Conservation (phyloP, 257 asterid species). For the Salvia rosmarinus region DNA sequence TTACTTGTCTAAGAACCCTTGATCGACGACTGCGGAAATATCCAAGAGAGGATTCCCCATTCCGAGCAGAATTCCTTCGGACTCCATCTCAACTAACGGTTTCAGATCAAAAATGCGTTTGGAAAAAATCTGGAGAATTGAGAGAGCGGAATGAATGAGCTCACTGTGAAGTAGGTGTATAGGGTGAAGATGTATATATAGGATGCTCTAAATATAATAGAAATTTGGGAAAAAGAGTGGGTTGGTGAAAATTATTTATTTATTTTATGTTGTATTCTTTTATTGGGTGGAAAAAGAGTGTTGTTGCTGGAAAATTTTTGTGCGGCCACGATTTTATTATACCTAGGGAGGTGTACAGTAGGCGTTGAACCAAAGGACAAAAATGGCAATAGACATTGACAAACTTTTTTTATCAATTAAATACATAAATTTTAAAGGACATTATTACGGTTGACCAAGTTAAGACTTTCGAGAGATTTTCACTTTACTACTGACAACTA, state of each 20-base stretch:
- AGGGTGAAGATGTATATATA: slow-evolving; percentile 30
- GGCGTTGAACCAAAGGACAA: slow-evolving; percentile 20
- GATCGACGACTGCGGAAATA: slow-evolving; percentile 85
- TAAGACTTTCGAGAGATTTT: too few species aligned
- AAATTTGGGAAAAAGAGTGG: slow-evolving; percentile 12
- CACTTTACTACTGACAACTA: too few species aligned
- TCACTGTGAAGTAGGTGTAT: slow-evolving; percentile 2
- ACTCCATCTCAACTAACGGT: slow-evolving; percentile 52
- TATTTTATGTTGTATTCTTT: not conserved
- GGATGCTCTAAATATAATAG: not conserved
- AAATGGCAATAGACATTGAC: not conserved
- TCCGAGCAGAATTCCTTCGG: slow-evolving; percentile 77
- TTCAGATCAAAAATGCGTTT: slow-evolving; percentile 20
- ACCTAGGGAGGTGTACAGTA: not conserved
- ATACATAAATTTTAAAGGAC: too few species aligned
- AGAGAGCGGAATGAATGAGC: slow-evolving; percentile 11
- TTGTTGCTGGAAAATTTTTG: too few species aligned
- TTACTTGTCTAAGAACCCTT: slow-evolving; percentile 80
- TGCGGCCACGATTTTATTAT: too few species aligned
- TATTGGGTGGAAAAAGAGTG: too few species aligned
- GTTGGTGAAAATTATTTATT: slow-evolving; percentile 22
- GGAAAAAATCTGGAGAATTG: not conserved
- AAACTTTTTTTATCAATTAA: not conserved
- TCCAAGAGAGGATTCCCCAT: slow-evolving; percentile 96
- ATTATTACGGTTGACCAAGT: too few species aligned